phyloP scores from a whole-genome alignment of 768 basidiomycete species.

The Termitomyces sp. region DNA sequence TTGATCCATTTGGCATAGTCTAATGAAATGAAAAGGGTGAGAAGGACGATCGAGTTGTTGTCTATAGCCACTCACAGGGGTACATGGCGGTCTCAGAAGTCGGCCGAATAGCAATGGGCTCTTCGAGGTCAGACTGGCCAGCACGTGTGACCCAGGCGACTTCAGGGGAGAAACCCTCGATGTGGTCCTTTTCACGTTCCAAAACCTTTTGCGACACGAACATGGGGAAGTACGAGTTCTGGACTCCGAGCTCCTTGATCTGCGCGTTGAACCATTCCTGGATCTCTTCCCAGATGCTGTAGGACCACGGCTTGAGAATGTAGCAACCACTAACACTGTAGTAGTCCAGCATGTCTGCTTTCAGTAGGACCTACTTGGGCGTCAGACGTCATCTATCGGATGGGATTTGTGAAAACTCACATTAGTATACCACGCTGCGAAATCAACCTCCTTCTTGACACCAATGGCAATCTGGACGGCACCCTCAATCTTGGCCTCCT shows the following conservation, averaged over 20 bases:
- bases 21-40: conserved; percentile 24
- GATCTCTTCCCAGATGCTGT: conserved; percentile 95
- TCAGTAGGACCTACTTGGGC: conserved; percentile 76
- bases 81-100: conserved; percentile 99
- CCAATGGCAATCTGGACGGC: conserved; percentile 91
- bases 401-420: conserved; percentile 38
- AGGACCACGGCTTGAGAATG: conserved; percentile 97
- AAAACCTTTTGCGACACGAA: conserved; percentile 91
- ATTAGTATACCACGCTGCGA: conserved; percentile 91
- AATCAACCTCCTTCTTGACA: conserved; percentile 94
- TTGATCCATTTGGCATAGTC: conserved; percentile 99
- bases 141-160: conserved; percentile 99
- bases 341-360: conserved; percentile 99
- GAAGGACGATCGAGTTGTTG: background rate
- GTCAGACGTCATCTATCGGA: conserved; percentile 9
- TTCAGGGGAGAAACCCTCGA: conserved; percentile 98
- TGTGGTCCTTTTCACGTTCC: conserved; percentile 96
- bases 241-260: conserved; percentile 93
- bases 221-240: conserved; percentile 99
- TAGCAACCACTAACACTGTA: conserved; percentile 99
- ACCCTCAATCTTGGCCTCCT: conserved; percentile 80
- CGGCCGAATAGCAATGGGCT: conserved; percentile 96
- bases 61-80: conserved; percentile 61
- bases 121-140: conserved; percentile 90
- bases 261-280: conserved; percentile 92